phyloP scores from a whole-genome alignment of 2,329 filamentous ascomycete genomes.

The Penicillium sp. region DNA sequence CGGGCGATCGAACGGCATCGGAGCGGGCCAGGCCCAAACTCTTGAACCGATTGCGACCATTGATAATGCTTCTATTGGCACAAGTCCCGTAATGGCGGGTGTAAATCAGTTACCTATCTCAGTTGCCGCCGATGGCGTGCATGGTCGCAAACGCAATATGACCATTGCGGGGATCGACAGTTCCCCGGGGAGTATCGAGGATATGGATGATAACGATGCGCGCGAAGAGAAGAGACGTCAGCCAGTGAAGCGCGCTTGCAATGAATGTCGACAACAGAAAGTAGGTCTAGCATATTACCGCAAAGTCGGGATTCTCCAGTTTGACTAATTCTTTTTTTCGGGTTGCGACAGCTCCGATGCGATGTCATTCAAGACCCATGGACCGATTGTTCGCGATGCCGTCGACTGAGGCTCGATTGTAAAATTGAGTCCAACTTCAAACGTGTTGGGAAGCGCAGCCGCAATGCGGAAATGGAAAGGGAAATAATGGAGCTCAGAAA shows the following conservation, averaged over 20 bases:
- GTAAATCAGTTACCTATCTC: conserved; percentile 33
- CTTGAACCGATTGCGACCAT: conserved; percentile 26
- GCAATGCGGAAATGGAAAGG: conserved; percentile 65
- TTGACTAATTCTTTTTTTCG: conserved; percentile 11
- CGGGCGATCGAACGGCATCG: conserved; percentile 35
- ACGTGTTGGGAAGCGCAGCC: conserved; percentile 64
- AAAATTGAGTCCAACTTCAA: conserved; percentile 70
- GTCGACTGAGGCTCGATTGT: conserved; percentile 62
- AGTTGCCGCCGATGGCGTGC: conserved; percentile 32
- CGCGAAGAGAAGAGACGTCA: conserved; percentile 47
- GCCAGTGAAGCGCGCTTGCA: conserved; percentile 63
- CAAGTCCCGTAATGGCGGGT: conserved; percentile 40
- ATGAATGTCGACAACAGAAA: conserved; percentile 70
- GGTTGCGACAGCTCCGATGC: conserved; percentile 57
- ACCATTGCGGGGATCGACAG: conserved; percentile 47
- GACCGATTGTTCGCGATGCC: conserved; percentile 61
- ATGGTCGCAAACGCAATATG: conserved; percentile 45
- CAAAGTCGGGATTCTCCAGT: neutral
- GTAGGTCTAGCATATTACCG: conserved; percentile 37
- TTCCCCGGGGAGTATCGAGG: conserved; percentile 49
- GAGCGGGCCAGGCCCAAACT: conserved; percentile 36
- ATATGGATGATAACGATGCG: conserved; percentile 45
- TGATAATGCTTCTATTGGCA: conserved; percentile 40
- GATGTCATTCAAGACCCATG: conserved; percentile 67
- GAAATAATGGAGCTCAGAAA: conserved; percentile 54